Evolutionary conservation across 192 early-diverging fungal genomes (phyloP), one percentile per base, ranked within the genome.

Genomic region (Diversispora epigaea): DNA sequence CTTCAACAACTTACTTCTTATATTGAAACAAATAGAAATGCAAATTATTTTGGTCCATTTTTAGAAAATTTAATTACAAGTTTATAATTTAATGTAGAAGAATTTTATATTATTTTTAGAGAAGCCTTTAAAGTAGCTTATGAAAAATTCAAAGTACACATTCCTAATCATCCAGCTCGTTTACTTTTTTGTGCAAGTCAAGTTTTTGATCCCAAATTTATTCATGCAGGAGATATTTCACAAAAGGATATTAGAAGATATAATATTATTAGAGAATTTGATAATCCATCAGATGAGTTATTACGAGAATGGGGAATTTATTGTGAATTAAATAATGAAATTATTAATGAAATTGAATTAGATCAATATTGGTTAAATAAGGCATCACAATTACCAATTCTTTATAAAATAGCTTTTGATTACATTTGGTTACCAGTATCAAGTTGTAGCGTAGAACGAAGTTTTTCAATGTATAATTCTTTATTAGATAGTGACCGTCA

Each of bases 141-240:
- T 49, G 2, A 4, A 17, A 66, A 49, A 17, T 66, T 66, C 47
- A 3, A 2, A 21, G 44, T 8, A 17, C 64, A 44, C 4, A 67
- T 67, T 47, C 44, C 4, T 49, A 17, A 11, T 39, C 32, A 62
- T 62, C 32, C 32, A 14, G 10, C 6, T 14, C 7, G 15, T 3
- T 17, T 2, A 9, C 44, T 67, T 67, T 67, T 67, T 46, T 2
- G 47, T 47, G 44, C 14, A 14, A 21, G n/a, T 49, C 66, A 52
- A 47, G 21, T 68, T 52, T 68, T 68, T 39, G 21, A 68, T 68
- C 66, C 65, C 0, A 68, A 68, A 68, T 64, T n/a, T 43, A 43
- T 64, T 17, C 6, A 44, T 44, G 0, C 40, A 22, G 15, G 62
- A n/a, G n/a, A n/a, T n/a, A n/a, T n/a, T n/a, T n/a, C n/a, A n/a